A percentile compares a stretch with the other conserved stretches of the same genome.
phyloP scores from a whole-genome alignment of 495 filamentous ascomycete genomes.

The Xylaria flabelliformis region DNA sequence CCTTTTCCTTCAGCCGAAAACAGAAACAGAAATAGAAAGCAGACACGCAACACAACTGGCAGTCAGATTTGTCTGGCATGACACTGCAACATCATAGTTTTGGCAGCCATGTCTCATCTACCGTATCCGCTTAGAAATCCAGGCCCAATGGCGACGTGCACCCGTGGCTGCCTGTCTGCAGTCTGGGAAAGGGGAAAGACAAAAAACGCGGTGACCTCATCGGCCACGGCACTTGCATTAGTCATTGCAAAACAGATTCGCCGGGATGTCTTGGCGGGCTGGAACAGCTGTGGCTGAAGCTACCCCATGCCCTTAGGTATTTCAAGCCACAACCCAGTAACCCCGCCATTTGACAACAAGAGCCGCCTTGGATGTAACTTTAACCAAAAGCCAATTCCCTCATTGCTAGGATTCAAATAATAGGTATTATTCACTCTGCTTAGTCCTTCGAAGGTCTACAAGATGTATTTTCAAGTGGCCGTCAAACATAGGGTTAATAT shows the following conservation, averaged over 20 bases:
- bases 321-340: neutral
- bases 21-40: slow-evolving; percentile 15
- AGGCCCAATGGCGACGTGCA: neutral
- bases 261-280: neutral
- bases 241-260: slow-evolving; percentile 13
- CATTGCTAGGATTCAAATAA: neutral
- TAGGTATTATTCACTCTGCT: too few species aligned
- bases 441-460: too few species aligned
- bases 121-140: neutral
- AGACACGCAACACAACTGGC: neutral
- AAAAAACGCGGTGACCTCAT: slow-evolving; percentile 23
- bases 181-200: neutral
- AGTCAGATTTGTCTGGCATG: slow-evolving; percentile 1
- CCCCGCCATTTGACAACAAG: slow-evolving; percentile 1
- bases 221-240: slow-evolving; percentile 9
- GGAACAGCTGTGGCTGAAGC: slow-evolving; percentile 16
- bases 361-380: too few species aligned
- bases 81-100: neutral
- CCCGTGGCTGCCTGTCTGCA: slow-evolving; percentile 3
- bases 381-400: neutral
- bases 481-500: neutral
- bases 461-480: neutral
- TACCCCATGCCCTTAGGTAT: neutral
- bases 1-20: slow-evolving; percentile 18
- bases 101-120: neutral